Evolutionary conservation across 2,329 filamentous ascomycete genomes (phyloP).

Genomic region (Aspergillus sergii): DNA sequence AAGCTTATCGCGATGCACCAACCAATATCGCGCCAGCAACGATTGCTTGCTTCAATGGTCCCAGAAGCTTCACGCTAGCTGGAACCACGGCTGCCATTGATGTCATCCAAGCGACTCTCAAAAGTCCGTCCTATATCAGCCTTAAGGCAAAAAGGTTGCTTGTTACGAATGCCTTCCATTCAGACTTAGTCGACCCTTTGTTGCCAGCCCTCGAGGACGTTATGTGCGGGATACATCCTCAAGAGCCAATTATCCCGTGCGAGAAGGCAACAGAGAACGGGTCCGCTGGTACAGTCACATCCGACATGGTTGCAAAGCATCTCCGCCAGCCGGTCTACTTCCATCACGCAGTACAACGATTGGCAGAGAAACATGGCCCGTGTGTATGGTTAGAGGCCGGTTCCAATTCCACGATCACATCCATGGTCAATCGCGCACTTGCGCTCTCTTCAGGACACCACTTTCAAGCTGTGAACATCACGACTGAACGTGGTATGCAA

Average conservation of each 20-base stretch:
- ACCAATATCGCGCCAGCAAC: conserved; percentile 2
- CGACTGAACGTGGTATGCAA: conserved; percentile 5
- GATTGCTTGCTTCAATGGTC: conserved; percentile 32
- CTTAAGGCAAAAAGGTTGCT: conserved; percentile 43
- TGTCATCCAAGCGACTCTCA: conserved; percentile 14
- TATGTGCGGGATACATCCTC: conserved; percentile 32
- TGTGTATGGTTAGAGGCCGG: conserved; percentile 47
- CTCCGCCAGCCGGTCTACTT: conserved; percentile 48
- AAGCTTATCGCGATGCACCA: background rate
- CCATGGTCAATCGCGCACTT: conserved; percentile 36
- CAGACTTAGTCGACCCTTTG: conserved; percentile 42
- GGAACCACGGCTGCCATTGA: conserved; percentile 22
- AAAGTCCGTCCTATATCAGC: background rate
- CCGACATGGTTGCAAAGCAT: conserved; percentile 25
- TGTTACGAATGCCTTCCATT: conserved; percentile 55
- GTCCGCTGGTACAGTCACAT: background rate
- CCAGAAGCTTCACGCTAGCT: conserved; percentile 23
- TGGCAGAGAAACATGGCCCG: conserved; percentile 27
- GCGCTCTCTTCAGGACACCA: conserved; percentile 3
- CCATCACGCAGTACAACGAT: conserved; percentile 42
- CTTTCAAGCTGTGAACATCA: conserved; percentile 24
- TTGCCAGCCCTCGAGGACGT: conserved; percentile 28
- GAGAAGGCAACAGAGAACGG: conserved; percentile 22
- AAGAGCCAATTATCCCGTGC: conserved; percentile 32
- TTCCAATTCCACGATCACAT: conserved; percentile 36